phyloP scores from a whole-genome alignment of 1,284 basidiomycete genomes.

The Farysia itapuensis region DNA sequence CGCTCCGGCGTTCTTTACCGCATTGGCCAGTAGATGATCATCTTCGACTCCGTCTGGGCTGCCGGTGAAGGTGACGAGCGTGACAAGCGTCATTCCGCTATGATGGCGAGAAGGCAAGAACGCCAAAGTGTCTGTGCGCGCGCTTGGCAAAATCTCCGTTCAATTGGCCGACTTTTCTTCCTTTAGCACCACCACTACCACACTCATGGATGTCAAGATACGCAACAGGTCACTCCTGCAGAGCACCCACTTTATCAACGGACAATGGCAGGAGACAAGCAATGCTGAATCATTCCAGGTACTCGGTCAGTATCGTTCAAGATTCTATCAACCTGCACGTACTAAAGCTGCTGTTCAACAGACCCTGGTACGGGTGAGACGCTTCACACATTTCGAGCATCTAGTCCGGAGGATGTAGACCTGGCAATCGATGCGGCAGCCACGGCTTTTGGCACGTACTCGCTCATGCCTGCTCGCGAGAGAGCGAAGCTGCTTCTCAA shows the following conservation, averaged over 20 bases:
- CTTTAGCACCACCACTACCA: neutral
- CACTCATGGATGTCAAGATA: constrained; percentile 35
- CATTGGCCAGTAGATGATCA: no score
- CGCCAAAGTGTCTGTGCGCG: no score
- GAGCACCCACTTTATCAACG: constrained; percentile 47
- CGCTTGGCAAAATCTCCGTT: no score
- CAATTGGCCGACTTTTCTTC: constrained; percentile 6
- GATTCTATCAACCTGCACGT: no score
- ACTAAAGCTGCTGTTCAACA: no score
- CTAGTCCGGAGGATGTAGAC: constrained; percentile 49
- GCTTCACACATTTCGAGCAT: constrained; percentile 18
- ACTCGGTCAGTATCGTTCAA: constrained; percentile 20
- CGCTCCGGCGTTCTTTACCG: no score
- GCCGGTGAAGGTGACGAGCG: no score
- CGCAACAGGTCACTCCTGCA: constrained; percentile 36
- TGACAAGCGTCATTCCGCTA: no score
- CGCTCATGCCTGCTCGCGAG: constrained; percentile 42
- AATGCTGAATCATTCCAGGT: constrained; percentile 28
- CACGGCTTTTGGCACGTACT: constrained; percentile 44
- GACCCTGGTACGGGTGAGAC: constrained; percentile 23
- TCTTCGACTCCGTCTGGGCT: no score
- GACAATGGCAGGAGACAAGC: constrained; percentile 31
- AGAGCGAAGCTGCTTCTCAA: constrained; percentile 46
- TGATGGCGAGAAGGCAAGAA: no score
- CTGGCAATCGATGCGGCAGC: constrained; percentile 51